Evolutionary conservation across 805 yeast genomes (phyloP).

Genomic region (Groenewaldozyma salmanticensis): DNA sequence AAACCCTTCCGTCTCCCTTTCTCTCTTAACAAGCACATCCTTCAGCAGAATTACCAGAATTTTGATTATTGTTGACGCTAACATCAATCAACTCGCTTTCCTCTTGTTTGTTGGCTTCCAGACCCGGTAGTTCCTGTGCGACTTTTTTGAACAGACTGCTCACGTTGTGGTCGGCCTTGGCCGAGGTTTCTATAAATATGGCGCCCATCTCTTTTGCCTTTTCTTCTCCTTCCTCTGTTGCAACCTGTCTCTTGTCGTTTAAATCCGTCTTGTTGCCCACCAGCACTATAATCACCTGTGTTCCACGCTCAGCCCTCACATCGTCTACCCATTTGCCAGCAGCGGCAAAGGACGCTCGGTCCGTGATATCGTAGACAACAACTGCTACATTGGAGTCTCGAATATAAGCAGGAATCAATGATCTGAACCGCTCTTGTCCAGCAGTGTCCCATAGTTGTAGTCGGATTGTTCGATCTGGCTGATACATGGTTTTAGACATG

Average conservation of each 20-base stretch:
- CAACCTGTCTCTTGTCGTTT: conserved; percentile 71
- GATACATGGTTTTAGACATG: conserved; percentile 76
- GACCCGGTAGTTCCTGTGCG: conserved; percentile 85
- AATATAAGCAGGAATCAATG: conserved; percentile 89
- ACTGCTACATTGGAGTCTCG: conserved; percentile 97
- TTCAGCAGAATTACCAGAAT: conserved; percentile 2
- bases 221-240: conserved; percentile 81
- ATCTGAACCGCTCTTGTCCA: conserved; percentile 92
- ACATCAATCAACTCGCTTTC: conserved; percentile 18
- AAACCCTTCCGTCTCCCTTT: background rate
- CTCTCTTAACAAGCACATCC: conserved; percentile 9
- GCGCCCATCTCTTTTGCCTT: conserved; percentile 68
- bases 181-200: conserved; percentile 83
- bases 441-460: conserved; percentile 97
- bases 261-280: conserved; percentile 93
- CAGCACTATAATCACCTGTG: conserved; percentile 75
- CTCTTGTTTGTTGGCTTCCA: conserved; percentile 32
- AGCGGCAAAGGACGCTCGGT: conserved; percentile 64
- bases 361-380: conserved; percentile 85
- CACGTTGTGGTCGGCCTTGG: conserved; percentile 91
- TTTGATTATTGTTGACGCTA: conserved; percentile 10
- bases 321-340: conserved; percentile 91
- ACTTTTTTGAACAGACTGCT: conserved; percentile 81
- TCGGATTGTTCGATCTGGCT: conserved; percentile 91
- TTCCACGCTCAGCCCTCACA: conserved; percentile 86